phyloP scores from a whole-genome alignment of 305 asterid genomes.

The Rubia peregrina region DNA sequence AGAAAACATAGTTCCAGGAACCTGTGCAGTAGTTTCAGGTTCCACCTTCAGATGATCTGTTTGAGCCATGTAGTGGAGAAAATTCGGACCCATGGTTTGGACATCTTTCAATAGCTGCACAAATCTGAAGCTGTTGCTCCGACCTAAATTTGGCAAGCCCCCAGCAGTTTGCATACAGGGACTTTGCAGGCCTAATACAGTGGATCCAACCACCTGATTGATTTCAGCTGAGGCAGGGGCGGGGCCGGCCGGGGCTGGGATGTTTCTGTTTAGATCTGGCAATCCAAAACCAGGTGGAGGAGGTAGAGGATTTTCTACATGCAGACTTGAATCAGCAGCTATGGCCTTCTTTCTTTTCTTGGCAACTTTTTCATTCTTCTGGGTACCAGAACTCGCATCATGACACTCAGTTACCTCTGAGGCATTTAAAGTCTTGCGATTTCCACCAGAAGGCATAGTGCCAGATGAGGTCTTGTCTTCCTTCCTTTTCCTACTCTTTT shows the following conservation, averaged over 20 bases:
- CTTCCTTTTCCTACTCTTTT: conserved; percentile 29
- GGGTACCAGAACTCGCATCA: conserved; percentile 22
- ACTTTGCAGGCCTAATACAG: conserved; percentile 14
- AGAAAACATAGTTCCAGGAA: conserved; percentile 11
- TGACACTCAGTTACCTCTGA: conserved; percentile 25
- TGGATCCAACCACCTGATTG: conserved; percentile 29
- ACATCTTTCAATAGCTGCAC: conserved; percentile 27
- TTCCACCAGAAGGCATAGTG: conserved; percentile 11
- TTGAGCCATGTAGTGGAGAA: conserved; percentile 21
- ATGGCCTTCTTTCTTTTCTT: conserved; percentile 24
- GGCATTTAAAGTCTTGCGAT: conserved; percentile 4
- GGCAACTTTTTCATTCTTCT: conserved; percentile 20
- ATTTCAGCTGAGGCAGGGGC: conserved; percentile 20
- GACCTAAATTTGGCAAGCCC: conserved; percentile 17
- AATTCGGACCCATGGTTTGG: conserved; percentile 15
- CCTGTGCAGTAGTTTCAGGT: conserved; percentile 16
- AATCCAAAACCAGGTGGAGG: conserved; percentile 12
- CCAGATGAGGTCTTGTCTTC: conserved; percentile 21
- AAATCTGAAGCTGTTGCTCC: conserved; percentile 16
- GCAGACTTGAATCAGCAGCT: conserved; percentile 18
- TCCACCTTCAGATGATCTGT: conserved; percentile 17
- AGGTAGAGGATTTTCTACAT: conserved; percentile 19
- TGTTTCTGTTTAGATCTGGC: conserved; percentile 40
- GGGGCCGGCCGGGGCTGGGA: conserved; percentile 8
- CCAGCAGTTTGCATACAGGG: conserved; percentile 11